Percentiles rank a stretch among this genome's conserved stretches.
These are phyloP conservation scores for Coniochaeta prunicola DNA, from an alignment of 2,329 filamentous ascomycete genomes.

Conservation along the genomic window DNA sequence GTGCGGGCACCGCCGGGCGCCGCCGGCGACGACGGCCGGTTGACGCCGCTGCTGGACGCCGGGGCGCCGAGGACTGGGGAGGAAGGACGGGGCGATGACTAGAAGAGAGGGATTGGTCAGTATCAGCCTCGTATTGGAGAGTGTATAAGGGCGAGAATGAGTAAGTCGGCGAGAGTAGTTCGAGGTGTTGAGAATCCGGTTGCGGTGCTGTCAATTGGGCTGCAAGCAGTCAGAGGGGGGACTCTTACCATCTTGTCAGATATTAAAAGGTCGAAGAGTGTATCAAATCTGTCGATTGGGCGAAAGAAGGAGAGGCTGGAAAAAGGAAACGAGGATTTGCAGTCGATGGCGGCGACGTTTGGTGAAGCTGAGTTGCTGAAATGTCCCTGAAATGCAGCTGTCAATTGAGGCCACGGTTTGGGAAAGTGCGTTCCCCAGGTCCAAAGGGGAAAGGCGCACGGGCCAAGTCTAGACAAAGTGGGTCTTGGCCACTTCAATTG, in stretches of 20 bases:
- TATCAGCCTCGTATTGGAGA: neutral
- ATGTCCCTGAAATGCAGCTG: conserved; percentile 20
- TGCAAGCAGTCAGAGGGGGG: neutral
- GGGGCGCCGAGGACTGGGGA: conserved; percentile 46
- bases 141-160: neutral
- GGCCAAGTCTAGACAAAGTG: neutral
- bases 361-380: conserved; percentile 21
- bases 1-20: conserved; percentile 91
- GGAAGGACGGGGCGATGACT: conserved; percentile 54
- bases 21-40: conserved; percentile 77
- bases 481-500: too few species aligned
- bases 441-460: conserved; percentile 1
- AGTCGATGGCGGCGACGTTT: conserved; percentile 10
- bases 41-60: conserved; percentile 61
- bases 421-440: conserved; percentile 10
- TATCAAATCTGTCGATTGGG: conserved; percentile 5
- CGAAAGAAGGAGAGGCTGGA: conserved; percentile 10
- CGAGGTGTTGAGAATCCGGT: neutral
- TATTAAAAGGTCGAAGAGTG: neutral
- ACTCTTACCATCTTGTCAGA: conserved; percentile 1
- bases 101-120: neutral
- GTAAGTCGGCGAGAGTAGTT: conserved; percentile 10
- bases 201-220: neutral
- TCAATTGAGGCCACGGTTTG: conserved; percentile 31
- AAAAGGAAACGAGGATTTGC: conserved; percentile 8